Evolutionary conservation across 106 monocot species (phyloP), one percentile per base, ranked within the genome.

Genomic region (Dendrobium officinale): DNA sequence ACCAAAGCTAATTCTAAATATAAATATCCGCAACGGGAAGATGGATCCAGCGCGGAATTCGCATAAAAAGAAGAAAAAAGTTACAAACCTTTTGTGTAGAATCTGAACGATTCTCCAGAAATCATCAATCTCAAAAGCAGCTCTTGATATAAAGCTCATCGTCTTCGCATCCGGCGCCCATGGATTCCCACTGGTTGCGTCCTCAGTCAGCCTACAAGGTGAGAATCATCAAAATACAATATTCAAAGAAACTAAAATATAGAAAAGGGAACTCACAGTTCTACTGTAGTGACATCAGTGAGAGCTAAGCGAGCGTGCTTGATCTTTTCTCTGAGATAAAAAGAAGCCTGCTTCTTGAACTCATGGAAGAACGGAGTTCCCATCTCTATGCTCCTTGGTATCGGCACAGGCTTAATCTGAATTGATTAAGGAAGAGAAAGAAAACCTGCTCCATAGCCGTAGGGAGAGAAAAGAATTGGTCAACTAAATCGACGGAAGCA

Each of bases 111-210:
- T 88, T 72, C 92, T 86, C 82, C 81, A 89, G 82, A 88, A 96
- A 75, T 93, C 90, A 55, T 88, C 92, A 41, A 92, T 73, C 78
- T 92, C 92, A 75, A 92, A 95, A 33, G 95, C 87, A 4, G 95
- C 90, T 72, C 86, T 83, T 4, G 95, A 92, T 56, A 95, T 88
- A 58, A 86, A 77, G 10, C 83, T 68, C 95, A 95, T 92, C 41
- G 89, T 84, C 72, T 78, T 85, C 15, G 93, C 82, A 79, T 95
- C 95, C 37, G 89, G 91, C n/a, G 80, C 67, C 79, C 85, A 87
- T 49, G 89, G 80, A 66, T 81, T 83, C 42, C 84, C 85, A 20
- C 79, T 92, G 0, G 92, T 89, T 42, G 75, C 87, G 47, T 89
- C 92, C 77, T 92, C 87, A 10, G 92, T 83, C 75, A 89, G 22